Evolutionary conservation across 352 stramenopile genomes (phyloP).

Genomic region (Globisporangium paroecandrum): DNA sequence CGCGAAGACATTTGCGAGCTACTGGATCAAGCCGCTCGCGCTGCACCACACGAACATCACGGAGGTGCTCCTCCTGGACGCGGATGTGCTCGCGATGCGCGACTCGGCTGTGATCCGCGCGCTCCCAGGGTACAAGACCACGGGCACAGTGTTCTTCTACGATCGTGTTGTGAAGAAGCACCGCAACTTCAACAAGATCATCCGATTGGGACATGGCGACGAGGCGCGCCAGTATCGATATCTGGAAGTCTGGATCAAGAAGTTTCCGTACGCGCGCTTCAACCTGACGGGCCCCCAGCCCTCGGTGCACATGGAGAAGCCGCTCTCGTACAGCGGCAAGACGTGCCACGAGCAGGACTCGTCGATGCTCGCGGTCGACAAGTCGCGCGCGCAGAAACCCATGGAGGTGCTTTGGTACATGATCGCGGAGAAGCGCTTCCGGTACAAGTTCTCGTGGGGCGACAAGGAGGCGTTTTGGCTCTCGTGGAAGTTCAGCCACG

Average conservation of each 20-base stretch:
- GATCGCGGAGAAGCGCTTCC: slow-evolving; percentile 61
- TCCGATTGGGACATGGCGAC: slow-evolving; percentile 21
- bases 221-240: slow-evolving; percentile 33
- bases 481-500: slow-evolving; percentile 53
- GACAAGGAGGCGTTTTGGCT: slow-evolving; percentile 81
- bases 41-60: slow-evolving; percentile 42
- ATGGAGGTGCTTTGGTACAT: slow-evolving; percentile 68
- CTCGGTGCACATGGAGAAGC: slow-evolving; percentile 32
- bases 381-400: slow-evolving; percentile 35
- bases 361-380: slow-evolving; percentile 71
- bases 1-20: slow-evolving; percentile 36
- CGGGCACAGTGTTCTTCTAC: slow-evolving; percentile 68
- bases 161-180: slow-evolving; percentile 57
- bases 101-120: slow-evolving; percentile 41
- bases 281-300: slow-evolving; percentile 25
- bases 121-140: slow-evolving; percentile 37
- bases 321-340: slow-evolving; percentile 35
- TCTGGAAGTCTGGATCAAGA: slow-evolving; percentile 49
- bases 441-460: slow-evolving; percentile 60
- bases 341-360: slow-evolving; percentile 71
- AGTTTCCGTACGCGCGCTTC: slow-evolving; percentile 56
- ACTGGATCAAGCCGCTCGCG: slow-evolving; percentile 64
- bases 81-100: slow-evolving; percentile 37
- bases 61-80: slow-evolving; percentile 52
- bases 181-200: slow-evolving; percentile 54